Conservation (phyloP, 495 filamentous ascomycete genomes). For the Penicillium canescens region DNA sequence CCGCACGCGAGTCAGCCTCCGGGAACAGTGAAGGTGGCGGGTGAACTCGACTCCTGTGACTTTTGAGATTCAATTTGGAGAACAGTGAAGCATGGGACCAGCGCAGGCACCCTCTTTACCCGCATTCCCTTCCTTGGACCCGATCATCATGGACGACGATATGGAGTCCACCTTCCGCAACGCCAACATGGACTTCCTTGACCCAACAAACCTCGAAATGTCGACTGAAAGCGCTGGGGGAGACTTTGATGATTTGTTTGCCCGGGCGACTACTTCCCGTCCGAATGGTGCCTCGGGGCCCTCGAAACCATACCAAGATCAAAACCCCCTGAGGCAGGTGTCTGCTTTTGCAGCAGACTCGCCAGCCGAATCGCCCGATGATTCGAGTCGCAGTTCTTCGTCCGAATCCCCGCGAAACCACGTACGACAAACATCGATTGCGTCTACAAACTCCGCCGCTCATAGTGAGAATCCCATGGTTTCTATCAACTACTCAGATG, state of each 20-base stretch:
- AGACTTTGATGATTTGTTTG: constrained; percentile 47
- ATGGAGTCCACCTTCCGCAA: constrained; percentile 45
- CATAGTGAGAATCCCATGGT: constrained; percentile 41
- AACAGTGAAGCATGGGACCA: constrained; percentile 40
- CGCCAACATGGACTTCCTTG: constrained; percentile 46
- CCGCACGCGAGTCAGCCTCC: constrained; percentile 5
- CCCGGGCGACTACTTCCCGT: constrained; percentile 32
- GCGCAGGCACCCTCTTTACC: constrained; percentile 41
- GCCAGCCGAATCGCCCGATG: constrained; percentile 44
- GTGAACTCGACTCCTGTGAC: constrained; percentile 8
- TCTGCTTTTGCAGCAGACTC: constrained; percentile 39
- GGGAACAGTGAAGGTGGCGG: constrained; percentile 9
- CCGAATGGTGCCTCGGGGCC: constrained; percentile 30
- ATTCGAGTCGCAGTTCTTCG: constrained; percentile 45
- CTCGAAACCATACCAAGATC: constrained; percentile 32
- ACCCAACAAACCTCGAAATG: constrained; percentile 37
- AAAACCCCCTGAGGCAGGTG: constrained; percentile 37
- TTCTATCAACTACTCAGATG: constrained; percentile 37
- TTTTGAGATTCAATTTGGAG: constrained; percentile 2
- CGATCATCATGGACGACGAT: constrained; percentile 48
- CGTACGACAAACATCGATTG: constrained; percentile 38
- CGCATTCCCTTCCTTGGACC: constrained; percentile 42
- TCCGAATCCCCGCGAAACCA: constrained; percentile 46
- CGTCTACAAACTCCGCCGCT: constrained; percentile 41
- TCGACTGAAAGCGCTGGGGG: constrained; percentile 39